Evolutionary conservation across 2,329 filamentous ascomycete species (phyloP), one percentile per base, ranked within the genome.

Genomic region (Fusarium hainanense): DNA sequence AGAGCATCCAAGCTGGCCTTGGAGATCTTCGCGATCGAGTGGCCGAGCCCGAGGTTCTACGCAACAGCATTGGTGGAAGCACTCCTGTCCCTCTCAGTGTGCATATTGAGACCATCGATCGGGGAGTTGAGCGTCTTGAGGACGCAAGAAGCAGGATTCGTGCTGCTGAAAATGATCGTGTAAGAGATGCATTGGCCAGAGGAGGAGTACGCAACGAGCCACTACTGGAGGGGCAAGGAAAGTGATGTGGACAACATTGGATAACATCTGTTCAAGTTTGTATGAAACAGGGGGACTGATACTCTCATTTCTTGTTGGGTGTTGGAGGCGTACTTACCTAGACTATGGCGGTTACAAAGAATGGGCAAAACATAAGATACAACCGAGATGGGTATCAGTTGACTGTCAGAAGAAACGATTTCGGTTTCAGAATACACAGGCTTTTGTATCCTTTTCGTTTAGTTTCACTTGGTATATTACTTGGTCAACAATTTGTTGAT

Each of bases 61-160:
- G 85, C 3, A 85, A 83, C 27, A 81, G 81, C 10, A 73, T 74
- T 21, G 77, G 59, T 18, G 58, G 63, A 2, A 30, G 73, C 6
- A 62, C 66, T 2, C 62, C 64, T 13, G 83, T 93, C 12, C 91
- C 92, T 4, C 81, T 96, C 7, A 85, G 86, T 52, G 89, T 93
- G 43, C 92, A 96, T 75, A 89, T 96, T 42, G 89, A 93, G 70
- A 90, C 89, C 58, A 93, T 96, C 66, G 85, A 91, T 60, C 82
- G 88, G 50, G 91, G 91, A 0, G 88, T 94, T 2, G 90, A 94
- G 78, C 84, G 93, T 67, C 80, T 96, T 64, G 89, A 93, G 76
- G 79, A 82, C 23, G 89, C 90, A 48, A 84, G 92, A 63, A 84
- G 86, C 43, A 85, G 87, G 65, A 86, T 88, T 20, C 82, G 87